phyloP scores from a whole-genome alignment of 1,139 yeast species.

The Kodamaea fungicola region DNA sequence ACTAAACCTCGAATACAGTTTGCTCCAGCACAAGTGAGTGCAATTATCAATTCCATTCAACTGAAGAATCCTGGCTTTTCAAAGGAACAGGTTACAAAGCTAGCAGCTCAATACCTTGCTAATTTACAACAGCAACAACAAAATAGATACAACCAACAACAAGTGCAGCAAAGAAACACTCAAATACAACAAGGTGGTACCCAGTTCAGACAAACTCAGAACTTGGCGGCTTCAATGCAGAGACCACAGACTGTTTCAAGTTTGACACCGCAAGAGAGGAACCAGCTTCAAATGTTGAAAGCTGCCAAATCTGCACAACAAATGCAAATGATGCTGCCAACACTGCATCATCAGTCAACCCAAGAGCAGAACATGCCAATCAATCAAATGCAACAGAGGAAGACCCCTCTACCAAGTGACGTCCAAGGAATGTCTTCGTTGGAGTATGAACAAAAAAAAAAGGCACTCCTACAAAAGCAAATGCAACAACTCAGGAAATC shows the following conservation, averaged over 20 bases:
- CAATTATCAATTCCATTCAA: conserved; percentile 66
- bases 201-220: conserved; percentile 3
- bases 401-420: conserved; percentile 12
- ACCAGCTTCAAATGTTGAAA: conserved; percentile 36
- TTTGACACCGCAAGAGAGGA: conserved; percentile 36
- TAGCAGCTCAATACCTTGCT: conserved; percentile 70
- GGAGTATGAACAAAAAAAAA: conserved; percentile 29
- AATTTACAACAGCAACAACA: conserved; percentile 53
- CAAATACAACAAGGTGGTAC: conserved; percentile 5
- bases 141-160: conserved; percentile 28
- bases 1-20: conserved; percentile 41
- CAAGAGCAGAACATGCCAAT: conserved; percentile 9
- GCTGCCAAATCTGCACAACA: conserved; percentile 34
- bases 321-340: conserved; percentile 5
- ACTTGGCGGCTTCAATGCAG: background rate
- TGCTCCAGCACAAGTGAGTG: conserved; percentile 65
- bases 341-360: conserved; percentile 6
- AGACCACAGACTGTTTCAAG: conserved; percentile 23
- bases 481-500: conserved; percentile 15
- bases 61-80: conserved; percentile 65
- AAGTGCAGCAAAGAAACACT: conserved; percentile 6
- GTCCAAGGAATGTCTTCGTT: conserved; percentile 20
- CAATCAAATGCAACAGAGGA: conserved; percentile 7
- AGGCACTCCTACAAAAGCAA: conserved; percentile 25
- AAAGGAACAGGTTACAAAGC: conserved; percentile 67